These are phyloP conservation scores for Aspergillus sp. DNA, from an alignment of 2,329 filamentous ascomycete species.

Conservation along the genomic window DNA sequence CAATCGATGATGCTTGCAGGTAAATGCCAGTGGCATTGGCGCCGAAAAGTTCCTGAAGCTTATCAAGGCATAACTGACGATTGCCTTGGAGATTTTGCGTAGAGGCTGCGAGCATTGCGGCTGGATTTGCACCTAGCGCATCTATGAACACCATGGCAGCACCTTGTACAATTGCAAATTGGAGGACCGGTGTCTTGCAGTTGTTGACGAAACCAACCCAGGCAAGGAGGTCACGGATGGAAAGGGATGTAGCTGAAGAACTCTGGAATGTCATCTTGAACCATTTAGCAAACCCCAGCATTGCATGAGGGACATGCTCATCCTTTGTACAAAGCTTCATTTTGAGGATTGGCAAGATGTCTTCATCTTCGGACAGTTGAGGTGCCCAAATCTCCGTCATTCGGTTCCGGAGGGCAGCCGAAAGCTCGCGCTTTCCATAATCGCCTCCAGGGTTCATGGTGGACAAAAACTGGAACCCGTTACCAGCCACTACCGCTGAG, in stretches of 20 bases:
- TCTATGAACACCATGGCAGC: conserved; percentile 95
- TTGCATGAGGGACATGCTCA: conserved; percentile 52
- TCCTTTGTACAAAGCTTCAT: conserved; percentile 57
- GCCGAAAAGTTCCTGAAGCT: conserved; percentile 59
- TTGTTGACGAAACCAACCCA: conserved; percentile 91
- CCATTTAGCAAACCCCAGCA: conserved; percentile 87
- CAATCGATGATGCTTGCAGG: conserved; percentile 51
- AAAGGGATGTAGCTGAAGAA: conserved; percentile 67
- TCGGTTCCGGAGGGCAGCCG: conserved; percentile 85
- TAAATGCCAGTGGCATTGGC: conserved; percentile 59
- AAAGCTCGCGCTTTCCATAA: conserved; percentile 95
- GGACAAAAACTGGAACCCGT: conserved; percentile 89
- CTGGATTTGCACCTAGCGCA: conserved; percentile 87
- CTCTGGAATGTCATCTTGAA: conserved; percentile 74
- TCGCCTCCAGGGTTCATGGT: conserved; percentile 99
- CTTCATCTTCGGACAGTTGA: conserved; percentile 69
- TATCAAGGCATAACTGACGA: conserved; percentile 60
- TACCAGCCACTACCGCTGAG: conserved; percentile 63
- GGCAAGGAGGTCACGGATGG: conserved; percentile 80
- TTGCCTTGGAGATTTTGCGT: conserved; percentile 61
- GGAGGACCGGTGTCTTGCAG: conserved; percentile 40
- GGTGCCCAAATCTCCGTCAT: conserved; percentile 99
- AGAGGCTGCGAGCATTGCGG: conserved; percentile 68
- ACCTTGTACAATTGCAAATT: conserved; percentile 62
- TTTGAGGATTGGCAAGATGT: conserved; percentile 76